Percentiles rank a stretch among this genome's conserved stretches.
These are phyloP conservation scores for Aquilaria agallochum DNA, from an alignment of 441 rosid genomes.

Conservation along the genomic window DNA sequence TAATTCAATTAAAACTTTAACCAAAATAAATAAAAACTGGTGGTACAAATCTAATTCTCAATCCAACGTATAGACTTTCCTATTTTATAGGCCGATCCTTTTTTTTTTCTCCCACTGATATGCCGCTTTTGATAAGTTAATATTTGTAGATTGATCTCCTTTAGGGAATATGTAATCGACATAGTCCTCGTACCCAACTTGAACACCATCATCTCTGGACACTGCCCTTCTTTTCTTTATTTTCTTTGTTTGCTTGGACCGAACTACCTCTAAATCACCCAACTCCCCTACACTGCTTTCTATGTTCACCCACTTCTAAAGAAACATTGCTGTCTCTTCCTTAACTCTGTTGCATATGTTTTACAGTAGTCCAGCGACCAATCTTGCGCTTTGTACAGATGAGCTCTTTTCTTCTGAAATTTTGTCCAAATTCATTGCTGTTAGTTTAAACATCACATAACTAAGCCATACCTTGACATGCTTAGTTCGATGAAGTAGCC, in stretches of 20 bases:
- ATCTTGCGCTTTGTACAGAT: constrained; percentile 61
- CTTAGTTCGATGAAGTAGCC: constrained; percentile 78
- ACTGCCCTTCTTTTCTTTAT: constrained; percentile 68
- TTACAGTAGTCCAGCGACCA: constrained; percentile 62
- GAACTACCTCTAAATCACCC: constrained; percentile 69
- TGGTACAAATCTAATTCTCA: too few relatives aligned
- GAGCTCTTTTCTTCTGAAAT: constrained; percentile 33
- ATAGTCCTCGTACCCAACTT: constrained; percentile 44
- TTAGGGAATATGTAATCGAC: constrained; percentile 82
- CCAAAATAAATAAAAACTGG: too few relatives aligned
- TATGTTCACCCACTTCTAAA: constrained; percentile 83
- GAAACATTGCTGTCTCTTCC: constrained; percentile 80
- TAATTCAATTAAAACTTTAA: too few relatives aligned
- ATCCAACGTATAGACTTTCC: too few relatives aligned
- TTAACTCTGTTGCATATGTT: constrained; percentile 67
- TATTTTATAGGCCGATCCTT: constrained; percentile 23
- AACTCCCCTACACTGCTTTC: constrained; percentile 62
- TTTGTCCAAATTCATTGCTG: constrained; percentile 42
- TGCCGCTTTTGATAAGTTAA: constrained; percentile 86
- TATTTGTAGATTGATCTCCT: constrained; percentile 69
- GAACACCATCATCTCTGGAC: constrained; percentile 44
- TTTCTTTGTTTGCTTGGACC: constrained; percentile 77
- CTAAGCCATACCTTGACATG: constrained; percentile 95
- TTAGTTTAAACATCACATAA: constrained; percentile 78
- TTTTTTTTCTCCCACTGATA: constrained; percentile 72